Conservation (phyloP, 148 eudicot species). For the Cornus suecica region DNA sequence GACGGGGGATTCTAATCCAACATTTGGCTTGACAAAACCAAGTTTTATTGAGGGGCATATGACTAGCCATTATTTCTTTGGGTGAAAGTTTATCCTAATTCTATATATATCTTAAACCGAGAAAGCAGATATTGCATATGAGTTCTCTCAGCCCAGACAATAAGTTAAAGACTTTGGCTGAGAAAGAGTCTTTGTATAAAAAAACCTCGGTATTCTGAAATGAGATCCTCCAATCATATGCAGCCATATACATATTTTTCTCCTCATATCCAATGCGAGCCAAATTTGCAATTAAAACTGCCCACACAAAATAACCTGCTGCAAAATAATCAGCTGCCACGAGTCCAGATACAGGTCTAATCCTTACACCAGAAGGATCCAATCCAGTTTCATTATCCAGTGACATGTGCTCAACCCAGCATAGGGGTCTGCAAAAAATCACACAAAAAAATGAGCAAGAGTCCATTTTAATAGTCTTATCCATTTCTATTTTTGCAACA, state of each 20-base stretch:
- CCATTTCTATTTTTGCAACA: background rate
- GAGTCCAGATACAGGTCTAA: constrained; percentile 89
- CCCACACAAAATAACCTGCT: constrained; percentile 98
- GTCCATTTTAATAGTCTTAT: background rate
- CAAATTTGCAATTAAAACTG: constrained; percentile 91
- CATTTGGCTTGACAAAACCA: background rate
- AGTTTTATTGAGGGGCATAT: background rate
- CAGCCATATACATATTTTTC: constrained; percentile 97
- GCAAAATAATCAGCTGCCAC: constrained; percentile 99
- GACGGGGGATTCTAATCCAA: background rate
- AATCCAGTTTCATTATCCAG: constrained; percentile 95
- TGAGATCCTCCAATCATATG: constrained; percentile 95
- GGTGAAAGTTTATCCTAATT: constrained; percentile 4
- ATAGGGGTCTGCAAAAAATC: constrained; percentile 65
- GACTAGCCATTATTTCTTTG: background rate
- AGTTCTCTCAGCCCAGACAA: background rate
- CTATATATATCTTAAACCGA: background rate
- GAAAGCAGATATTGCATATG: background rate
- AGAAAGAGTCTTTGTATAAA: background rate
- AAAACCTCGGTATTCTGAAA: constrained; percentile 95
- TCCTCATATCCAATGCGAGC: constrained; percentile 96
- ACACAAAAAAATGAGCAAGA: background rate
- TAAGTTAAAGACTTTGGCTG: background rate
- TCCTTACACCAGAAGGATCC: constrained; percentile 80
- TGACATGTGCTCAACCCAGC: constrained; percentile 98